These are phyloP conservation scores for Trichoderma sp. DNA, from an alignment of 2,329 filamentous ascomycete genomes.

Conservation along the genomic window DNA sequence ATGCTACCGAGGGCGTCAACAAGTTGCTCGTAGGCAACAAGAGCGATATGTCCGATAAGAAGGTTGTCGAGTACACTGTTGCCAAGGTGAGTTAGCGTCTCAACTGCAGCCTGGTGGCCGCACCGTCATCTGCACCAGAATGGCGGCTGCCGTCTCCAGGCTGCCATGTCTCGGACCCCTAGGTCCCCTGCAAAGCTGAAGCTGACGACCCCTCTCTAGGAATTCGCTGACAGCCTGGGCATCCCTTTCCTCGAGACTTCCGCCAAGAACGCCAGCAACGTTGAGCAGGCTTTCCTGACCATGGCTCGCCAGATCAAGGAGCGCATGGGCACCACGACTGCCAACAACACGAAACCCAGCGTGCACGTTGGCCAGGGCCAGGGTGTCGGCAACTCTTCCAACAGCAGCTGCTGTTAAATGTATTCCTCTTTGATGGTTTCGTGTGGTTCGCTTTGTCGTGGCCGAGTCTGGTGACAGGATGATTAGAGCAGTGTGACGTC, in stretches of 20 bases:
- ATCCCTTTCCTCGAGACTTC: constrained; percentile 99
- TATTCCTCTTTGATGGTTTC: constrained; percentile 1
- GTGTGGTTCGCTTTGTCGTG: constrained; percentile 21
- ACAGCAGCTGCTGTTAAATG: constrained; percentile 84
- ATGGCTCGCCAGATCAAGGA: constrained; percentile 99
- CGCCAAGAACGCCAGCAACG: constrained; percentile 98
- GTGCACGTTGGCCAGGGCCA: constrained; percentile 95
- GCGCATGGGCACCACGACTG: constrained; percentile 94
- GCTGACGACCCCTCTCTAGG: constrained; percentile 52
- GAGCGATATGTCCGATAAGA: constrained; percentile 99
- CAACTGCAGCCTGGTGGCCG: constrained; percentile 2
- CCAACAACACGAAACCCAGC: constrained; percentile 97
- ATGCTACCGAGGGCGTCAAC: constrained; percentile 98
- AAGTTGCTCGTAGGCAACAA: constrained; percentile 99
- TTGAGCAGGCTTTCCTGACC: constrained; percentile 99
- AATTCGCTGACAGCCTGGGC: constrained; percentile 97
- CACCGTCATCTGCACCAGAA: not conserved
- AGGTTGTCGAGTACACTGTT: constrained; percentile 98
- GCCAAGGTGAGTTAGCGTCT: constrained; percentile 71
- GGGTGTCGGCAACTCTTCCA: constrained; percentile 84
- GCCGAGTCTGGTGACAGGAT: constrained; percentile 20
- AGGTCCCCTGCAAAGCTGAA: not conserved
- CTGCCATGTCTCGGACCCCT: not conserved
- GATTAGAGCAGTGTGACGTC: constrained; percentile 26
- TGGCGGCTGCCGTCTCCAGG: not conserved